Evolutionary conservation across 495 filamentous ascomycete species (phyloP).

Genomic region (Friedmanniomyces simplex): DNA sequence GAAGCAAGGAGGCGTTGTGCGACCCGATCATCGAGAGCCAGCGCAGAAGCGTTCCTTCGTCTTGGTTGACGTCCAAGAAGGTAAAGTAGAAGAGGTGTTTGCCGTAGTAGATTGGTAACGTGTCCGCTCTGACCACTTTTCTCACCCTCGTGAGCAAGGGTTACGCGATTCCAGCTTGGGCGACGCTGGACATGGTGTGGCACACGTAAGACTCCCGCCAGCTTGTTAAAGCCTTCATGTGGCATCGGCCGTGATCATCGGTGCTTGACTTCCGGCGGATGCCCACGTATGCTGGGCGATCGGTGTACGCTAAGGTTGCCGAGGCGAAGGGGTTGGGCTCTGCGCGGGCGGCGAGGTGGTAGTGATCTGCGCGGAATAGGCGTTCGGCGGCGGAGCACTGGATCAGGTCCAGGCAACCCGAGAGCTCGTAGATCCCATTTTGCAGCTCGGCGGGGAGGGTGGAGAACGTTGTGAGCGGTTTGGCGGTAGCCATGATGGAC

Average conservation of each 20-base stretch:
- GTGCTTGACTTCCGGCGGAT: too few relatives aligned
- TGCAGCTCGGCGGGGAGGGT: neutral
- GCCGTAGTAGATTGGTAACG: slow-evolving; percentile 2
- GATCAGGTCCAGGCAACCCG: neutral
- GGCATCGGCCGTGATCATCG: too few relatives aligned
- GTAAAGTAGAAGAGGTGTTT: neutral
- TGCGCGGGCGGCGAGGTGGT: too few relatives aligned
- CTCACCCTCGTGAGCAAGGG: neutral
- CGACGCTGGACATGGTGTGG: neutral
- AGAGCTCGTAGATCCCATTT: neutral
- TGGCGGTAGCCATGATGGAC: neutral
- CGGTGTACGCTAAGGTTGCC: too few relatives aligned
- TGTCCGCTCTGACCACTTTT: neutral
- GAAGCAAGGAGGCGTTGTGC: neutral
- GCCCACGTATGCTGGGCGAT: too few relatives aligned
- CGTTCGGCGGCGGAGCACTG: neutral
- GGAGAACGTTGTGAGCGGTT: neutral
- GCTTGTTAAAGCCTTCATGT: too few relatives aligned
- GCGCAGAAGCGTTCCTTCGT: neutral
- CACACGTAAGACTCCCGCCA: neutral
- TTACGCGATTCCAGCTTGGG: neutral
- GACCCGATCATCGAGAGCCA: neutral
- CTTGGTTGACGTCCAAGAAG: neutral
- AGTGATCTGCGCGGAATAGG: too few relatives aligned
- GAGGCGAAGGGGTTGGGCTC: too few relatives aligned